Evolutionary conservation across 1,139 yeast genomes (phyloP), one percentile per base, ranked within the genome.

Genomic region (Candida dubliniensis): DNA sequence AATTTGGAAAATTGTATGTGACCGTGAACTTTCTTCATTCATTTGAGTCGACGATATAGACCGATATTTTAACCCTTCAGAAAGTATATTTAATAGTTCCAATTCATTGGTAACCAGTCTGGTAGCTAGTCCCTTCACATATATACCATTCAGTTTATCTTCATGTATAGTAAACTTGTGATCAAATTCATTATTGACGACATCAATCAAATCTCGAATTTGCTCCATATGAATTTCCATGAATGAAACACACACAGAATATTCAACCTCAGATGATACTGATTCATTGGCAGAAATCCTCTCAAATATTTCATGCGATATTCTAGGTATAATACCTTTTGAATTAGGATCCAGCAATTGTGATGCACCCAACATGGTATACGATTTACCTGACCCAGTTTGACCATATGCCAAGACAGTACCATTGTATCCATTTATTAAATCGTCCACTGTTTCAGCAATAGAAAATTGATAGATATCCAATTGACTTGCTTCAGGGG

Each of bases 321-420:
- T 81, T 34, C 95, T 69, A 0, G 96, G 96, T 13, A 87, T 82
- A 25, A 86, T 73, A 3, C 96, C 96, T 4, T 49, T 50, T 0
- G 66, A 65, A 38, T 71, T 73, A 25, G 15, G 71, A 50, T 9
- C 61, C 32, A n/a, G 32, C 7, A 30, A 30, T n/a, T 8, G 14
- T 12, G 32, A 11, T 30, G 14, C 66, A 0, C 96, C 96, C 77
- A 87, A 79, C 95, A 90, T 86, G 2, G 96, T 86, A 58, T 81
- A 82, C 0, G 96, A 81, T 59, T 89, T 89, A 3, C 96, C 96
- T 1, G 95, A 79, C 0, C 96, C 95, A 0, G 95, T 85, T 59
- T 87, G 96, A 7, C 96, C 97, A 61, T 88, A 90, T 1, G 96
- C 91, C 37, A 90, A 66, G 0, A 90, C 84, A 0, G 96, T 83